Evolutionary conservation across 2,329 filamentous ascomycete genomes (phyloP), one percentile per base, ranked within the genome.

Genomic region (Cryphonectria nitschkei): DNA sequence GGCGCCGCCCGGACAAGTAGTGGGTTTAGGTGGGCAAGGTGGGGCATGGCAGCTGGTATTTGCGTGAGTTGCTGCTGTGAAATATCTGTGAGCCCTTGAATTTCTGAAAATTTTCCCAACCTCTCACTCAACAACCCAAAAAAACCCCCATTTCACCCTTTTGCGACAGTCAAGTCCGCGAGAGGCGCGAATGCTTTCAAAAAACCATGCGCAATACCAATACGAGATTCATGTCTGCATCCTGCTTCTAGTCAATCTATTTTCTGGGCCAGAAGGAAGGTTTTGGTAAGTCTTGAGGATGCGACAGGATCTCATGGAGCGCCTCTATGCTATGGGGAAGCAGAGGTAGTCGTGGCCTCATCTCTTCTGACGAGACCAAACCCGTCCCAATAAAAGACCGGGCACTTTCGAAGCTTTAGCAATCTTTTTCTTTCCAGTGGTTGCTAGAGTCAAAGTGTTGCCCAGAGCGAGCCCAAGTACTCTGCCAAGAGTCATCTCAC

Each of bases 371-470:
- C 37, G 11, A 39, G 50, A 29, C n/a, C 3, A 52, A 68, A 32
- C 63, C 43, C 43, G 1, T 16, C 43, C 43, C 43, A 50, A 22
- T 1, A 22, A 19, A 50, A 50, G 46, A 50, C 46, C 73, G 76
- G 93, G 93, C 93, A 90, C 92, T 93, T 93, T 96, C 93, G 93
- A 96, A 96, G 93, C 93, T 94, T 94, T 93, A 84, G 86, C 86
- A 90, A 86, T 82, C 85, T 39, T 66, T 63, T 54, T 70, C 39
- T 72, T 65, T 74, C 85, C 87, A 81, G 88, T 93, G 90, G 89
- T 91, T 90, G 88, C 85, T 79, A 92, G 86, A 94, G 93, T 95
- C 93, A 95, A 95, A 90, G 90, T 89, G 92, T 83, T 88, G 92
- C 93, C 93, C 89, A 95, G 85, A 95, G 79, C 79, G 87, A 92